Conservation (phyloP, 192 early-diverging fungal species). For the Coemansia sp. region DNA sequence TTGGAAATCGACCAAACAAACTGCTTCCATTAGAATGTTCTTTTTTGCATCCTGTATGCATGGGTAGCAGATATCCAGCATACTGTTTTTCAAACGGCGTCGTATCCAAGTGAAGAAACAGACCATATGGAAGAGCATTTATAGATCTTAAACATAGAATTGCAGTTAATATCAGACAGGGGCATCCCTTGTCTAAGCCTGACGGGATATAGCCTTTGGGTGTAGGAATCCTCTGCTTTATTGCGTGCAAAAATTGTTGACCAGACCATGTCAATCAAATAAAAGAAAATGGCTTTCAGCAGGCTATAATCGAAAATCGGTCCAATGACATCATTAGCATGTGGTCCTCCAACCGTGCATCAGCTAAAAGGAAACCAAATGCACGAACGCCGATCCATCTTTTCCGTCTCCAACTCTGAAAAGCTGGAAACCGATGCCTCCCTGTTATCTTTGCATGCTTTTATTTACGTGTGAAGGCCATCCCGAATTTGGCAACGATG, state of each 20-base stretch:
- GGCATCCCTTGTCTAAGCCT: too few species aligned
- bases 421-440: neutral
- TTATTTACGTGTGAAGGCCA: constrained; percentile 2
- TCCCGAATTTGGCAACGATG: constrained; percentile 1
- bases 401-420: neutral
- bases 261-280: neutral
- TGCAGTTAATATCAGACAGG: too few species aligned
- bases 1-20: neutral
- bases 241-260: neutral
- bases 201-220: too few species aligned
- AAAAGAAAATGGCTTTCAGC: neutral
- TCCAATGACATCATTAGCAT: constrained; percentile 15
- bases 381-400: neutral
- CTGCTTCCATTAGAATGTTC: neutral
- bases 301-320: neutral
- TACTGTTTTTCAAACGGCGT: too few species aligned
- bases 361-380: neutral
- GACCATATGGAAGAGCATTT: too few species aligned
- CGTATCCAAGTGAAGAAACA: too few species aligned
- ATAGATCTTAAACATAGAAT: neutral
- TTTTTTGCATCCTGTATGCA: neutral
- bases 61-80: too few species aligned
- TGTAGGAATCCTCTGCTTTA: too few species aligned
- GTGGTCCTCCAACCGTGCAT: neutral
- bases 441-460: constrained; percentile 1